Base-by-base conservation (phyloP, 1,139 yeast genomes). In the Pichia sp. region DNA sequence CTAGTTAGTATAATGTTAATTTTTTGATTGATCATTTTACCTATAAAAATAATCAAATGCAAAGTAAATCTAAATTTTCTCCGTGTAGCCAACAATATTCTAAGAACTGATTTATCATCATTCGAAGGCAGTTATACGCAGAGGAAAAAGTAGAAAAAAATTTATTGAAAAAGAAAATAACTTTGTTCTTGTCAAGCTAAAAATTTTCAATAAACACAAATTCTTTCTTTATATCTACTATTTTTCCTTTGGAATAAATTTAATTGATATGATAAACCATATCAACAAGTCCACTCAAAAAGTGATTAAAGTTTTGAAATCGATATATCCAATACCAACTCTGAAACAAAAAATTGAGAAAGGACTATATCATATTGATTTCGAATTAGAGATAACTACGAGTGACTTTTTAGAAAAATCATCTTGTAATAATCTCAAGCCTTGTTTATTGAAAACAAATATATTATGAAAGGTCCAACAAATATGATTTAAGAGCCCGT, bases 201-300 rank as follows among this genome's bases (percentile, higher is more conserved):
- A 25, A 25, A 10, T 37, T 35, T 25, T 40, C 49, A 49, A 46
- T 37, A 45, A 49, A 49, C 34, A 44, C 50, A 48, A 26, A 42
- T 45, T 48, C 49, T 36, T 43, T 36, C 29, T 11, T 29, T 34
- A 38, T 7, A 38, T 45, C 51, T 43, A 50, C 53, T 48, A 42
- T 32, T 44, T 62, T 60, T 59, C 65, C 67, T 59, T 54, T 65
- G 69, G 66, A 55, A 63, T 62, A 27, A 29, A 41, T 61, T 66
- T 63, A 47, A 57, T 62, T 58, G 61, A 53, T 60, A 66, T 26
- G 10, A 34, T 6, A 5, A 30, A 35, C n/a, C 38, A 35, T 48
- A 41, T 32, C 31, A 28, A 49, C 52, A 49, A 11, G 38, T 44
- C 52, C 40, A 49, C 45, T 37, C 41, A n/a, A 32, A 40, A 39